Base-by-base conservation (phyloP, 1,139 yeast species). In the Nakaseomyces bracarensis region DNA sequence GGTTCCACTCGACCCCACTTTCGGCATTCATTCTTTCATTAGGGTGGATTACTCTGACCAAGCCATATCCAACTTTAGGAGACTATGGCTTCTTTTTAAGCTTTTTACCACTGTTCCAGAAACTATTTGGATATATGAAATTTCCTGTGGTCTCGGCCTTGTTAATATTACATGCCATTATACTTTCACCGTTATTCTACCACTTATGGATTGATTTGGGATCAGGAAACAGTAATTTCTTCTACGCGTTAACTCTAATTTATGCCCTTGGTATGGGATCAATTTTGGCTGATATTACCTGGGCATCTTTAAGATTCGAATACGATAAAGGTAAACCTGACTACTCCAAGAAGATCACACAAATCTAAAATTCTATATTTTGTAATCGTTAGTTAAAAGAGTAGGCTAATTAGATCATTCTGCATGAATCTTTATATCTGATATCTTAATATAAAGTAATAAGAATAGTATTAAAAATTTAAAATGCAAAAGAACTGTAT, bases 151-250 rank as follows among this genome's bases (percentile, higher is more conserved):
- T 73, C 4, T 66, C 73, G 4, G 58, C 63, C 2, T 55, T 76
- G 38, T 64, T 74, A 10, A 60, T 75, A 41, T 49, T 74, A 8
- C 77, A 74, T 49, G 67, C 77, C 14, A 55, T 72, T 2, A 66
- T 81, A 2, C 70, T 91, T 39, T 79, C 94, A 2, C 97, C 97
- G 0, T 80, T 87, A 9, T 91, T 91, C 61, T 87, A 87, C 67
- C 87, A 86, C 60, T 74, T 93, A 49, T 91, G 99, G 99, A 85
- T 91, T 51, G 84, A 82, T 43, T 71, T 86, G 46, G 96, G 96
- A 11, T 86, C 93, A 23, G 99, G 97, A 20, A 91, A 91, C 65
- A 81, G 96, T 47, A 91, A 91, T 65, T 91, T 91, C 68, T 91
- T 87, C 67, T 91, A 89, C 67, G 95, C 97, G 41, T 83, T 91